Evolutionary conservation across 78 protist genomes (phyloP).

Genomic region (Acrasis kona): DNA sequence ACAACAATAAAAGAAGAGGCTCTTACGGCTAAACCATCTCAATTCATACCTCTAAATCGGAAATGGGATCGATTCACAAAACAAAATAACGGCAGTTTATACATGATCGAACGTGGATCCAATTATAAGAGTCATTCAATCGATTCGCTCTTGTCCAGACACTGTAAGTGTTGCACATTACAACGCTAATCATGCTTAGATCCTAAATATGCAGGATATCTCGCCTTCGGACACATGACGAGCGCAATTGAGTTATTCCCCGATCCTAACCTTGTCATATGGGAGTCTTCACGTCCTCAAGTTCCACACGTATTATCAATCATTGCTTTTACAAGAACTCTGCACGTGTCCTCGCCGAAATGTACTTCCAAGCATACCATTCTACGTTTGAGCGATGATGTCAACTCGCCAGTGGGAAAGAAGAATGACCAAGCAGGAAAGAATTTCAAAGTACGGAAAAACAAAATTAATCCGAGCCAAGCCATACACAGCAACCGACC

Average conservation of each 20-base stretch:
- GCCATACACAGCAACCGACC: neutral
- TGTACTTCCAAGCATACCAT: neutral
- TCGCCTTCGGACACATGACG: neutral
- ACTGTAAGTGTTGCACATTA: no score
- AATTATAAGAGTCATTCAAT: no score
- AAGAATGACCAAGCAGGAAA: neutral
- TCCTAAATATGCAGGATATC: neutral
- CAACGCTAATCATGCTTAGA: no score
- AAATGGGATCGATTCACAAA: no score
- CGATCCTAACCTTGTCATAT: neutral
- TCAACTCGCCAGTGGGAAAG: no score
- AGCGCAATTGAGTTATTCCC: neutral
- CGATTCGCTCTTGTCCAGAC: no score
- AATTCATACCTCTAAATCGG: no score
- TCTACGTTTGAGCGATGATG: no score
- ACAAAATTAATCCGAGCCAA: neutral
- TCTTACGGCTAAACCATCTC: no score
- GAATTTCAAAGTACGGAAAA: neutral
- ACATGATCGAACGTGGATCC: no score
- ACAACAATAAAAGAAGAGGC: no score
- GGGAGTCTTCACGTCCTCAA: neutral
- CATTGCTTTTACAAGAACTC: neutral
- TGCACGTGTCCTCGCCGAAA: neutral
- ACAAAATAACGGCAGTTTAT: no score
- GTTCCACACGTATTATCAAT: neutral